These are phyloP conservation scores for Amniculicola lignicola DNA, from an alignment of 495 filamentous ascomycete species.

Conservation along the genomic window DNA sequence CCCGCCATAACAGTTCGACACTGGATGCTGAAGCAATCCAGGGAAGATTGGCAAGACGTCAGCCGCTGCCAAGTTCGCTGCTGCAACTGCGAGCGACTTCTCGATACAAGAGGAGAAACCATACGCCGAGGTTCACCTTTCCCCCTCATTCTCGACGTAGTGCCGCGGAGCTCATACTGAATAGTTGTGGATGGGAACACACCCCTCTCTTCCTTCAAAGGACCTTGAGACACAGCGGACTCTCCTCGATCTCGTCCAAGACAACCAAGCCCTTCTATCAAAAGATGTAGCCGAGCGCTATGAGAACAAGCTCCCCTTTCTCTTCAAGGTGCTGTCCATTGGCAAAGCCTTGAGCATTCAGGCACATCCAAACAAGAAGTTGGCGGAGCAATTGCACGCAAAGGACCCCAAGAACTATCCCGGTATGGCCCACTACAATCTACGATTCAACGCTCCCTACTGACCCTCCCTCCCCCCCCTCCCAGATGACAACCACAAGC, in stretches of 20 bases:
- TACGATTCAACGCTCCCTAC: too few species aligned
- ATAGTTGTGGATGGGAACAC: conserved; percentile 98
- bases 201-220: conserved; percentile 90
- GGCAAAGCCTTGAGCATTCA: conserved; percentile 94
- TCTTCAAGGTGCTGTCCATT: conserved; percentile 96
- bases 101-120: conserved; percentile 43
- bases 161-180: conserved; percentile 3
- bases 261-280: conserved; percentile 79
- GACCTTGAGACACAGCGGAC: conserved; percentile 80
- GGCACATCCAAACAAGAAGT: conserved; percentile 96
- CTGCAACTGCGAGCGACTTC: conserved; percentile 37
- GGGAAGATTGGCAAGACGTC: conserved; percentile 56
- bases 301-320: conserved; percentile 80
- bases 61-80: conserved; percentile 56
- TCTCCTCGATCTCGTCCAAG: conserved; percentile 83
- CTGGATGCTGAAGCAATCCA: conserved; percentile 30
- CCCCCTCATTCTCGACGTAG: not conserved
- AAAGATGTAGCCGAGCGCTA: conserved; percentile 66
- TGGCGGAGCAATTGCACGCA: conserved; percentile 83
- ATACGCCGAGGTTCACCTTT: conserved; percentile 42
- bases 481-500: conserved; percentile 96
- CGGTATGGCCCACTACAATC: conserved; percentile 48
- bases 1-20: conserved; percentile 6
- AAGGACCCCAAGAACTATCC: conserved; percentile 92
- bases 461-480: too few species aligned